phyloP scores from a whole-genome alignment of 106 monocot species.

The Acorus calamus region DNA sequence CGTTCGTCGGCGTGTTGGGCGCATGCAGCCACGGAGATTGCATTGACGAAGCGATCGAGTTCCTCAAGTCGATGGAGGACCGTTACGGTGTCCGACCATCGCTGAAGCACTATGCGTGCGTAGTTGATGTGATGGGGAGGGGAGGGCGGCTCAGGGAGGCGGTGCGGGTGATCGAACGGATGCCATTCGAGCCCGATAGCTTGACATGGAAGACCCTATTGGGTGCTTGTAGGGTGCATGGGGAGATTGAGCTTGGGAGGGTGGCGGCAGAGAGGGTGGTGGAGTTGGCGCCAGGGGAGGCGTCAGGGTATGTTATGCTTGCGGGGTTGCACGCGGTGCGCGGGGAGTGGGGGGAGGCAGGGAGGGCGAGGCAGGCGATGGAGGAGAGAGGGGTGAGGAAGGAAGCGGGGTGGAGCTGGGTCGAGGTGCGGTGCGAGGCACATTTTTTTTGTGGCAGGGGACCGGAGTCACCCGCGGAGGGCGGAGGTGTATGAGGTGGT shows the following conservation, averaged over 20 bases:
- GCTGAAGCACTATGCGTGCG: conserved; percentile 36
- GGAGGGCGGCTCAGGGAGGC: conserved; percentile 42
- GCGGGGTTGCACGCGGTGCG: conserved; percentile 51
- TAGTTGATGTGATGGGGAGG: conserved; percentile 51
- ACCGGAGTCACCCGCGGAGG: conserved; percentile 29
- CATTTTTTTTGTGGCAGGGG: conserved; percentile 38
- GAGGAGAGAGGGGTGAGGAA: conserved; percentile 55
- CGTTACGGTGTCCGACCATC: conserved; percentile 28
- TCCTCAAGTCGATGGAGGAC: conserved; percentile 34
- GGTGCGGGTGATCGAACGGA: conserved; percentile 29
- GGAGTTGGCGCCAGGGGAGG: conserved; percentile 32
- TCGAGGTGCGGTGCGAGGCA: conserved; percentile 37
- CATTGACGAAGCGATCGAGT: conserved; percentile 35
- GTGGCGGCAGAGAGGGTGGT: conserved; percentile 40
- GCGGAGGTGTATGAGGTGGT: conserved; percentile 34
- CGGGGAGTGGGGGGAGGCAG: conserved; percentile 43
- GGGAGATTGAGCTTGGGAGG: conserved; percentile 48
- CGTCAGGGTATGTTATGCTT: conserved; percentile 43
- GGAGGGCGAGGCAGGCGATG: conserved; percentile 40
- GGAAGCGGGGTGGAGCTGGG: conserved; percentile 62
- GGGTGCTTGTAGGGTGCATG: conserved; percentile 50
- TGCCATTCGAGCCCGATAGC: conserved; percentile 46
- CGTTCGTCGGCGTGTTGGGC: conserved; percentile 48
- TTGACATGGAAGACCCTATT: conserved; percentile 58
- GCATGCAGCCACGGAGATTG: conserved; percentile 48